Percentiles rank a stretch among this genome's conserved stretches.
These are phyloP conservation scores for Apiospora kogelbergensis DNA, from an alignment of 2,329 filamentous ascomycete genomes.

Conservation along the genomic window DNA sequence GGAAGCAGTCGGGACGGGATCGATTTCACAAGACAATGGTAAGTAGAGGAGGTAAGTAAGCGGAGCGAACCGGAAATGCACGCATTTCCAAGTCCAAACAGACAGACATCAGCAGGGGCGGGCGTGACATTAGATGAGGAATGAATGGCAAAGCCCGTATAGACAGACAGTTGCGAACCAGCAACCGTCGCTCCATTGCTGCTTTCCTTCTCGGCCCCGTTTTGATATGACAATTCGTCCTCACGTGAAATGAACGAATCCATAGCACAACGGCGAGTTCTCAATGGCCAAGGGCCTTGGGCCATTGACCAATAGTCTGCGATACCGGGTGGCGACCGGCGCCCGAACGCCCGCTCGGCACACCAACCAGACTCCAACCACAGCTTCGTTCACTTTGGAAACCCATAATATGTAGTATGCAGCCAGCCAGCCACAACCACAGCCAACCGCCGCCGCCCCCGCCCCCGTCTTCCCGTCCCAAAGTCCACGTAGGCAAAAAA, in stretches of 20 bases:
- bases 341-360: constrained; percentile 2
- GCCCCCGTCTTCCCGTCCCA: not conserved
- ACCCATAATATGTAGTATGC: not conserved
- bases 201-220: not conserved
- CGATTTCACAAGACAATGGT: not conserved
- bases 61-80: not conserved
- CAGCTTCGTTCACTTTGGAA: not conserved
- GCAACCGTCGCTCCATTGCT: not conserved
- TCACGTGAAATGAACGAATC: constrained; percentile 14
- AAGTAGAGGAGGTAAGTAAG: not conserved
- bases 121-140: not conserved
- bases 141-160: not conserved
- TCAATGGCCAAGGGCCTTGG: constrained; percentile 25
- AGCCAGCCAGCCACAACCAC: too few species aligned
- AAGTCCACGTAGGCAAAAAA: not conserved
- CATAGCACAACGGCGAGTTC: constrained; percentile 26
- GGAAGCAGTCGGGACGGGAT: not conserved
- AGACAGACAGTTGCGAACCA: not conserved
- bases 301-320: constrained; percentile 33
- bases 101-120: too few species aligned
- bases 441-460: not conserved
- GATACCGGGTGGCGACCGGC: constrained; percentile 21
- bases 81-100: not conserved
- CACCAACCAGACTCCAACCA: not conserved
- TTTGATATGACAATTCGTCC: constrained; percentile 10